Evolutionary conservation across 2,329 filamentous ascomycete genomes (phyloP), one percentile per base, ranked within the genome.

Genomic region (Verruconis gallopava): DNA sequence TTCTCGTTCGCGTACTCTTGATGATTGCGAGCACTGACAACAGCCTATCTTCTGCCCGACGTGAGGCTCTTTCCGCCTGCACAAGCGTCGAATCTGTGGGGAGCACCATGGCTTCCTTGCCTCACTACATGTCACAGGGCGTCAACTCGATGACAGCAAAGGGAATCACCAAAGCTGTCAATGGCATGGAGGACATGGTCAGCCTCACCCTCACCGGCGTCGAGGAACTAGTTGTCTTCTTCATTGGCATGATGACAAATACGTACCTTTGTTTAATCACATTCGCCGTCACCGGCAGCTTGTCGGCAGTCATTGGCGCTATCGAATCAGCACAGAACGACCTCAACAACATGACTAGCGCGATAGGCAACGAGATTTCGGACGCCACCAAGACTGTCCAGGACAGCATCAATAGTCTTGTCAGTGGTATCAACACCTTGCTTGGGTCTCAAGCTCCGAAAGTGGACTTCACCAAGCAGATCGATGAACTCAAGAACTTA

Each of bases 51-150:
- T 77, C 78, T 44, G 89, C 91, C 37, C 81, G 85, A 59, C 62
- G 67, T 43, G 79, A 94, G 67, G 89, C 91, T 18, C 73, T 94
- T 41, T 81, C 84, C 40, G 86, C 89, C 49, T 98, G 91, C 61
- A 85, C 79, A 44, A 82, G 83, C 58, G 89, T 96, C 37, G 89
- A 98, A 65, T 85, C 85, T 50, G 76, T 93, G 51, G 91, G 89
- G 48, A 95, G 86, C 58, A 75, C 85, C 46, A 89, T 98, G 85
- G 91, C 89, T 30, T 96, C 91, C 28, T 94, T 96, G 86, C 91
- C 91, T 44, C 82, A 95, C 62, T 96, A 94, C 64, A 79, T 96
- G 57, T 83, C 88, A 2, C 68, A 73, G 40, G 91, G 91, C 42
- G 79, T 95, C 57, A 98, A 98, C 63, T 75, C 85, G 45, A 66